These are phyloP conservation scores for Serendipita sp. DNA, from an alignment of 768 basidiomycete species.

Conservation along the genomic window DNA sequence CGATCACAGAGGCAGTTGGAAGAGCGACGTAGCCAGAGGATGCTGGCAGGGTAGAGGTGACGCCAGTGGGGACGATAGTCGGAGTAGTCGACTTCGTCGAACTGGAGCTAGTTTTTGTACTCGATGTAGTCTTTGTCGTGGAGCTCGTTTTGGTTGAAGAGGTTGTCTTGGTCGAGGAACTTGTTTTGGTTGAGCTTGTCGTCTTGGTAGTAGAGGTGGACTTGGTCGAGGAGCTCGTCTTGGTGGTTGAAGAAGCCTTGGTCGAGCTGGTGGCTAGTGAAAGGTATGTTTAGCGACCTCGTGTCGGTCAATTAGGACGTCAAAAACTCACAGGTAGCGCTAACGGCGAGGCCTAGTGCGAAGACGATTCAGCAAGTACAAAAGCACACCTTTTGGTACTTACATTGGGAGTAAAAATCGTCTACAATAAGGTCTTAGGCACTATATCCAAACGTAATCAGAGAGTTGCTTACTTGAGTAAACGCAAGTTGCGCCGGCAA, in stretches of 20 bases:
- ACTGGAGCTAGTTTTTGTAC: not conserved
- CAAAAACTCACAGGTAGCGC: too few relatives aligned
- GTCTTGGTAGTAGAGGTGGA: not conserved
- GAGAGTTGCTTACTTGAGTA: not conserved
- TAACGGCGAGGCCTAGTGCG: too few relatives aligned
- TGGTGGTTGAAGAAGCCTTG: too few relatives aligned
- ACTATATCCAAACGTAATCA: not conserved
- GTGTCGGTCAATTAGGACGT: not conserved
- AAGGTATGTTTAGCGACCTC: not conserved
- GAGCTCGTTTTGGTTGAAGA: not conserved
- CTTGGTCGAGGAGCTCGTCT: not conserved
- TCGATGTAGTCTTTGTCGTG: conserved; percentile 6
- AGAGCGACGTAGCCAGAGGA: conserved; percentile 6
- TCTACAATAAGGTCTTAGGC: not conserved
- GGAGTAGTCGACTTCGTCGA: not conserved
- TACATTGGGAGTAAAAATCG: not conserved
- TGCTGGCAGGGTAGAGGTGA: conserved; percentile 7
- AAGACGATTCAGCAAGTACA: too few relatives aligned
- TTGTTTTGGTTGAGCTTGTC: not conserved
- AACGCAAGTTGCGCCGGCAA: not conserved
- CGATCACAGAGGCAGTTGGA: conserved; percentile 9
- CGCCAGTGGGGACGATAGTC: not conserved
- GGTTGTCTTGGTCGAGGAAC: not conserved
- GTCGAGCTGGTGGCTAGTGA: too few relatives aligned
- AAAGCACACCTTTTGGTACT: not conserved